Conservation (phyloP, 2,329 filamentous ascomycete species). For the Harringtonia lauricola region DNA sequence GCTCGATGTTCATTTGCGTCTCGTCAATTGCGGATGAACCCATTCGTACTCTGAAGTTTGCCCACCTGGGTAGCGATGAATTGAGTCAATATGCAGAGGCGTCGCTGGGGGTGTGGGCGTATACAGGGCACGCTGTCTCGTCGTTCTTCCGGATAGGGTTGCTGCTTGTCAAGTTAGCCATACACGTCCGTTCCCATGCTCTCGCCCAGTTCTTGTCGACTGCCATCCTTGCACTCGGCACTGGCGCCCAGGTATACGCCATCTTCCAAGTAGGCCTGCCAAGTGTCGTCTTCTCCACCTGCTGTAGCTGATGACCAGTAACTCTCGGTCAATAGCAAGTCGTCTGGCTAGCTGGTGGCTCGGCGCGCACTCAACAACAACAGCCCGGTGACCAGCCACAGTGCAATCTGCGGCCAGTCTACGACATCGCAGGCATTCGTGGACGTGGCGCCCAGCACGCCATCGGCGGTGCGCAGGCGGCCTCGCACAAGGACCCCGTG, state of each 20-base stretch:
- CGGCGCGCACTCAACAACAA: constrained; percentile 39
- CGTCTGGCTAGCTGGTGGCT: constrained; percentile 30
- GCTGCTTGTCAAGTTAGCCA: neutral
- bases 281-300: neutral
- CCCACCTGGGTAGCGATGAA: constrained; percentile 23
- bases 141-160: neutral
- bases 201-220: no score
- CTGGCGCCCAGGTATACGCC: constrained; percentile 26
- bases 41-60: constrained; percentile 11
- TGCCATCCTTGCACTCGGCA: constrained; percentile 20
- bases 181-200: neutral
- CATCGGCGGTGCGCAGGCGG: constrained; percentile 41
- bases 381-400: constrained; percentile 36
- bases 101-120: no score
- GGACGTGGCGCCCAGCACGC: constrained; percentile 38
- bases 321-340: constrained; percentile 34
- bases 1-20: neutral
- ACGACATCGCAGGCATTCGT: constrained; percentile 31
- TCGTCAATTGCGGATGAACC: neutral
- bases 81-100: no score
- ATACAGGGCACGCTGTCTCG: no score
- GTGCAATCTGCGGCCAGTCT: constrained; percentile 34
- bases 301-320: constrained; percentile 15
- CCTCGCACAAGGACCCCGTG: constrained; percentile 42
- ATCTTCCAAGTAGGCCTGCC: constrained; percentile 28